Conservation (phyloP, 2,329 filamentous ascomycete genomes). For the Penicillium sp. region DNA sequence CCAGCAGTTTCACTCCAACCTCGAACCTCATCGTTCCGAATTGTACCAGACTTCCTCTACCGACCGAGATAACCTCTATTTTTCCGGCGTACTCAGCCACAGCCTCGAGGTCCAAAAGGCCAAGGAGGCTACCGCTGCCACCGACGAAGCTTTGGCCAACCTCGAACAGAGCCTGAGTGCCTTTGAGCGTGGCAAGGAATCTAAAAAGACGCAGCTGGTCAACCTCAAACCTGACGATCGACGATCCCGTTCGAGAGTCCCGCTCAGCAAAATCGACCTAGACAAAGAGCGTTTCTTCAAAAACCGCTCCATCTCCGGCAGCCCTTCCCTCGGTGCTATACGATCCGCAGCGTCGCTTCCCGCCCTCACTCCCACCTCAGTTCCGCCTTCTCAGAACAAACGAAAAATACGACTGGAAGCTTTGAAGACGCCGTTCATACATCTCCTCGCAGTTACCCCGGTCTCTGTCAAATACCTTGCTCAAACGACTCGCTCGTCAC, state of each 20-base stretch:
- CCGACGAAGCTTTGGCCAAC: slow-evolving; percentile 57
- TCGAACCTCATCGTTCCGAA: slow-evolving; percentile 55
- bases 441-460: slow-evolving; percentile 53
- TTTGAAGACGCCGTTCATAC: slow-evolving; percentile 43
- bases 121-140: slow-evolving; percentile 52
- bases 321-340: slow-evolving; percentile 36
- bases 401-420: slow-evolving; percentile 39
- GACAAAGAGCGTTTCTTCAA: slow-evolving; percentile 41
- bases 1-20: slow-evolving; percentile 50
- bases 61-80: slow-evolving; percentile 48
- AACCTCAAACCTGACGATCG: slow-evolving; percentile 34
- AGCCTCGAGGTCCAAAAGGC: slow-evolving; percentile 54
- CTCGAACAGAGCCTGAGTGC: slow-evolving; percentile 58
- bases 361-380: slow-evolving; percentile 42
- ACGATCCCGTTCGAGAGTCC: slow-evolving; percentile 17
- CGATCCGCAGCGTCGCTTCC: slow-evolving; percentile 35
- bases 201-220: slow-evolving; percentile 49
- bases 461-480: slow-evolving; percentile 46
- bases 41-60: slow-evolving; percentile 48
- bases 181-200: slow-evolving; percentile 58
- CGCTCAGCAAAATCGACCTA: slow-evolving; percentile 36
- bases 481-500: slow-evolving; percentile 45
- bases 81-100: slow-evolving; percentile 56
- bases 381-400: slow-evolving; percentile 33
- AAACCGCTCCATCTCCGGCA: slow-evolving; percentile 39